Base-by-base conservation (phyloP, 164 flowering plant genomes). In the Paratinospora sagittata region DNA sequence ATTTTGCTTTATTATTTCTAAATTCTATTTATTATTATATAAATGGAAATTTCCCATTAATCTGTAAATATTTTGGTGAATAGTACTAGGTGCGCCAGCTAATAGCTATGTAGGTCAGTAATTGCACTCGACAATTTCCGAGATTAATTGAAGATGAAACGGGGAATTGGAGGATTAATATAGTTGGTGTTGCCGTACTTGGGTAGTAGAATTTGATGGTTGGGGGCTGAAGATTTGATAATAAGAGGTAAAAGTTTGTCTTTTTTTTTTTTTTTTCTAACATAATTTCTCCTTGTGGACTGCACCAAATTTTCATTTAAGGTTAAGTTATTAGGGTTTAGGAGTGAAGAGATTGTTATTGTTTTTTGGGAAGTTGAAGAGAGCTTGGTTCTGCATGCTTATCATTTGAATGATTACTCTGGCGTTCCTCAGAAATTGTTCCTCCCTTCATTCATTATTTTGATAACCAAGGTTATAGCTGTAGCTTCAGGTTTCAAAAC, bases 361-460 rank as follows among this genome's bases (percentile, higher is more conserved):
- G 19, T 33, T 30, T 34, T 52, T 26, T 74, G 16, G 73, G 73
- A 13, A 74, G 73, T 70, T 70, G 77, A 55, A 64, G 68, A 43
- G n/a, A n/a, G n/a, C n/a, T n/a, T n/a, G 45, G 41, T 66, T 61
- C 17, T 57, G 33, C 71, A 77, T 76, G 79, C 73, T 83, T 82
- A 83, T 80, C 75, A 83, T 78, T 76, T 74, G 87, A 82, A 87
- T 87, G 86, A 87, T 84, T 87, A 83, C 84, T 75, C 84, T 84
- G 90, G 82, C 87, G 87, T 85, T 86, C 82, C 85, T 81, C 90
- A 85, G 90, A 87, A 79, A 16, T 75, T 85, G 90, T 87, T 82
- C 76, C 83, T 76, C 84, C 81, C n/a, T n/a, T n/a, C n/a, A n/a
- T n/a, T n/a, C n/a, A n/a, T n/a, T n/a, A n/a, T n/a, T n/a, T n/a